phyloP scores from a whole-genome alignment of 140 eudicot species.

The Bidens hawaiensis region DNA sequence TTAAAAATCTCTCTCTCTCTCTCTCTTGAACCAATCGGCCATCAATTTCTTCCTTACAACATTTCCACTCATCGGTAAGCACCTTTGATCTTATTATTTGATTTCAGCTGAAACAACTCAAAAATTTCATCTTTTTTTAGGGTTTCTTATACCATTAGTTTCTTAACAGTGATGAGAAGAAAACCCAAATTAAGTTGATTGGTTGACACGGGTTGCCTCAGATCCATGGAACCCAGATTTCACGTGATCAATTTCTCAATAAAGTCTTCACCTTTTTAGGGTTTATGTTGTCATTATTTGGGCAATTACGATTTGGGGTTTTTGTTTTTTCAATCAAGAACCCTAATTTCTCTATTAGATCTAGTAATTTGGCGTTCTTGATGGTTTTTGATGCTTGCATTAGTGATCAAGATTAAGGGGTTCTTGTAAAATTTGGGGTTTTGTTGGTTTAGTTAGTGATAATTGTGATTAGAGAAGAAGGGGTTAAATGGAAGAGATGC shows the following conservation, averaged over 20 bases:
- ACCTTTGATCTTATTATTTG: too few species aligned
- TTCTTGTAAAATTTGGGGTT: not conserved
- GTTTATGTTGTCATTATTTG: not conserved
- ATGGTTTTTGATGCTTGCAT: not conserved
- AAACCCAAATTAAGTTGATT: not conserved
- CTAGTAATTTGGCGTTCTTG: not conserved
- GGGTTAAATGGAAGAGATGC: conserved; percentile 51
- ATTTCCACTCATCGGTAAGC: too few species aligned
- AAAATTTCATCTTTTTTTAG: too few species aligned
- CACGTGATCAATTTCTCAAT: too few species aligned
- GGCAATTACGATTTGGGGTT: not conserved
- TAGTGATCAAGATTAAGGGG: not conserved
- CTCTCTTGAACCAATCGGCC: too few species aligned
- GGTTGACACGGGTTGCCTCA: not conserved
- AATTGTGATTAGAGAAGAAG: not conserved
- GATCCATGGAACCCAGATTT: too few species aligned
- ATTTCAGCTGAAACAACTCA: too few species aligned
- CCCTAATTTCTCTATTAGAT: not conserved
- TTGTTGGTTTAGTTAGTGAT: not conserved
- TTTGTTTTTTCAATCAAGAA: not conserved
- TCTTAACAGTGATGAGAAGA: not conserved
- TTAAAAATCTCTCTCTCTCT: too few species aligned
- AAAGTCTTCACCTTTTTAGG: not conserved
- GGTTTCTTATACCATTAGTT: not conserved
- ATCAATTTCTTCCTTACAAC: too few species aligned